phyloP scores from a whole-genome alignment of 202 grass and related monocot genomes.

The Cymbopogon flexuosus region DNA sequence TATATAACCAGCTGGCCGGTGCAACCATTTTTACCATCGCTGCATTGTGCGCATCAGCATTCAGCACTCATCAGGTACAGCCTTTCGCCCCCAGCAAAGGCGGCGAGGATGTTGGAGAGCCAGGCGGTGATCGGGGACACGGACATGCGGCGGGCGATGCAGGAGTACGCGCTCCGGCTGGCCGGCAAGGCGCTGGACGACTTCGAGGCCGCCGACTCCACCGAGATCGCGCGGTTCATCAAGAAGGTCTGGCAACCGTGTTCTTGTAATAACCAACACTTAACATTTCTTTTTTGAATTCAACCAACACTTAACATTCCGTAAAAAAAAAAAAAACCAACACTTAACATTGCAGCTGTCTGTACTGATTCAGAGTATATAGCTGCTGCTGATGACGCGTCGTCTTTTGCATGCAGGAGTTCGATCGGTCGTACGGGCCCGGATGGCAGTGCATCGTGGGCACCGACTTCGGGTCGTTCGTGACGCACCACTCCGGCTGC shows the following conservation, averaged over 20 bases:
- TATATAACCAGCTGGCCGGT: background rate
- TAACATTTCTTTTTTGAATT: background rate
- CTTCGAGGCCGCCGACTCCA: slow-evolving; percentile 41
- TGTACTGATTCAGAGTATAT: background rate
- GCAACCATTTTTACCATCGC: background rate
- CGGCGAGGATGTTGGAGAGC: background rate
- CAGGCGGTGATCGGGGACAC: background rate
- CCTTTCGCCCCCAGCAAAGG: no score
- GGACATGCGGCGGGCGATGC: slow-evolving; percentile 13
- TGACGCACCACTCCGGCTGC: slow-evolving; percentile 50
- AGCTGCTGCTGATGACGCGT: background rate
- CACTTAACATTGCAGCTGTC: background rate
- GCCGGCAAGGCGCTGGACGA: slow-evolving; percentile 53
- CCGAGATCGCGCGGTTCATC: slow-evolving; percentile 49
- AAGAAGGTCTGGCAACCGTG: slow-evolving; percentile 34
- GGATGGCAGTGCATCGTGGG: slow-evolving; percentile 61
- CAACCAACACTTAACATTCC: background rate
- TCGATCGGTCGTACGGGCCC: slow-evolving; percentile 39
- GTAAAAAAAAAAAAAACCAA: no score
- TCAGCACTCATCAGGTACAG: background rate
- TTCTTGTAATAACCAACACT: no score
- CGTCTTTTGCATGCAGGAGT: slow-evolving; percentile 19
- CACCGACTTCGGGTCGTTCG: slow-evolving; percentile 53
- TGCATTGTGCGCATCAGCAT: background rate
- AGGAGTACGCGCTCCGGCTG: slow-evolving; percentile 38